A percentile compares a stretch with the other conserved stretches of the same genome.
These are phyloP conservation scores for Orobanche coerulescens DNA, from an alignment of 257 asterid genomes.

Conservation along the genomic window DNA sequence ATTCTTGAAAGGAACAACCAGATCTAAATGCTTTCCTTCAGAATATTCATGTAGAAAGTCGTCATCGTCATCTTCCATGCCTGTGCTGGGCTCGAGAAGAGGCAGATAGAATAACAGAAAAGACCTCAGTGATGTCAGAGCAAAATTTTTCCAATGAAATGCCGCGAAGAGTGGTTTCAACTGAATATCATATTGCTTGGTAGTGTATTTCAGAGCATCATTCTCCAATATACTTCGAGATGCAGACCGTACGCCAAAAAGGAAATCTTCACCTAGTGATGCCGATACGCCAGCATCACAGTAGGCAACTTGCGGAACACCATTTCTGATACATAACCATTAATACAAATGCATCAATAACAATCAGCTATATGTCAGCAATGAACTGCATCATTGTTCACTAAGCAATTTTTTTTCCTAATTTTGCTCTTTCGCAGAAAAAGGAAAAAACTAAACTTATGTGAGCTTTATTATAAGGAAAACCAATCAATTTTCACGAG, in stretches of 20 bases:
- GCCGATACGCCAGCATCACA: constrained; percentile 67
- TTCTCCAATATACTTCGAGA: constrained; percentile 32
- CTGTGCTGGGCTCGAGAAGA: constrained; percentile 66
- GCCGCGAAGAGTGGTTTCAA: constrained; percentile 77
- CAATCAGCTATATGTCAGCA: background rate
- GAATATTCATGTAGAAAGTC: constrained; percentile 50
- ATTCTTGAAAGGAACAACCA: constrained; percentile 75
- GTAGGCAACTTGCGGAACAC: constrained; percentile 33
- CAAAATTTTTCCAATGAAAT: constrained; percentile 71
- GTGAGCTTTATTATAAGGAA: no score
- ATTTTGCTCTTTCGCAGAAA: background rate
- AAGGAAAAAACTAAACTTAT: no score
- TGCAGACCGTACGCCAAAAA: constrained; percentile 28
- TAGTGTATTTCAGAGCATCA: constrained; percentile 31
- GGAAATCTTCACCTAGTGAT: constrained; percentile 42
- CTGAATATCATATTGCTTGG: constrained; percentile 60
- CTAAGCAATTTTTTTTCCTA: background rate
- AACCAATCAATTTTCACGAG: background rate
- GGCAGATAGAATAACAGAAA: constrained; percentile 75
- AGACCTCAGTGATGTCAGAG: constrained; percentile 65
- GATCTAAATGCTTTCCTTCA: constrained; percentile 44
- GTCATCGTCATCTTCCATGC: constrained; percentile 62
- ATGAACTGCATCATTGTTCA: background rate
- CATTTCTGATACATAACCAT: constrained; percentile 37
- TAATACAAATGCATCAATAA: background rate